Base-by-base conservation (phyloP, 441 rosid genomes). In the Cnidoscolus chayamansa region DNA sequence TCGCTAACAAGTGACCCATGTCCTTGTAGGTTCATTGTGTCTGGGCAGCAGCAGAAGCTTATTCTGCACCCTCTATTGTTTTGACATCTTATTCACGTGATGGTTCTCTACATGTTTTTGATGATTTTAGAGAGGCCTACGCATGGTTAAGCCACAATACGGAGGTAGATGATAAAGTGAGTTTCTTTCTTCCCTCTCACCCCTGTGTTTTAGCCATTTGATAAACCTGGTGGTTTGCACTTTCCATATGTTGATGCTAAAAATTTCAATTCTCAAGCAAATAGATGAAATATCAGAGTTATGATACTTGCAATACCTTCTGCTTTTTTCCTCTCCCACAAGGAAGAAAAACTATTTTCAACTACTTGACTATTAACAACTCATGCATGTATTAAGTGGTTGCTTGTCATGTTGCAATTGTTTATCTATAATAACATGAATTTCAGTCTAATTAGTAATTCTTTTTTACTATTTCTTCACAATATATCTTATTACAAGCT, bases 1-100 rank as follows among this genome's bases (percentile, higher is more conserved):
- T 48, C 58, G 65, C 71, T 55, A 66, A 47, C 37, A 66, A 65
- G 31, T 75, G 71, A 72, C 73, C 62, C 71, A 77, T 82, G 16
- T 59, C 72, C 40, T 49, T 83, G 86, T 81, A 96, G 99, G 86
- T 91, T 71, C 99, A 96, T 82, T 96, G 93, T 78, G 97, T 96
- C 74, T 96, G 99, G 99, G 99, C 99, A 70, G 98, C 98, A 61
- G 98, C 99, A 57, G 98, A 96, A 89, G 99, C 99, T 76, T 96
- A 96, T 86, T 96, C 99, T 63, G 98, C 99, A 62, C 99, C 99
- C 49, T 96, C 99, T 53, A 93, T 93, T 66, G 99, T 96, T 54
- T 82, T 96, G 79, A 93, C 98, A 65, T 85, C 98, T 70, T 82
- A 83, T 50, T 78, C 96, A 0, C 87, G 59, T 0, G 93, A 91